Evolutionary conservation across 2,329 filamentous ascomycete species (phyloP).

Genomic region (Fusarium sp.): DNA sequence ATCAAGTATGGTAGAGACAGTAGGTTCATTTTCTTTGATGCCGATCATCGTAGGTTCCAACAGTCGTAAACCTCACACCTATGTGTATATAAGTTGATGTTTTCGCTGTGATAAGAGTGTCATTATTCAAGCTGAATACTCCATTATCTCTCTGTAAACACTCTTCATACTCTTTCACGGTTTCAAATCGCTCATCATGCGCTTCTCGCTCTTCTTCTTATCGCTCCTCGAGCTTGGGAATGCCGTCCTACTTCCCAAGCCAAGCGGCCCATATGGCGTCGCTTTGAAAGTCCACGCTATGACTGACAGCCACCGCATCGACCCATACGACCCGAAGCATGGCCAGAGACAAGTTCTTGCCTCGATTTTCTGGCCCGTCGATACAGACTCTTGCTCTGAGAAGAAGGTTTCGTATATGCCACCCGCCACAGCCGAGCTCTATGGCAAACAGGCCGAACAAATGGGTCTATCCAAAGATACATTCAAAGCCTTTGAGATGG

Average conservation of each 20-base stretch:
- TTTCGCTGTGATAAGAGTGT: background rate
- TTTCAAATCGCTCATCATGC: slow-evolving; percentile 31
- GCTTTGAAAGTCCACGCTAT: slow-evolving; percentile 46
- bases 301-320: slow-evolving; percentile 52
- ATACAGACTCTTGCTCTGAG: slow-evolving; percentile 40
- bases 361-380: slow-evolving; percentile 53
- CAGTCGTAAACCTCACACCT: background rate
- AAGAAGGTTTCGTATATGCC: slow-evolving; percentile 54
- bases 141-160: background rate
- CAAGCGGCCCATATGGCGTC: slow-evolving; percentile 52
- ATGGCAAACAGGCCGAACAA: slow-evolving; percentile 47
- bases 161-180: background rate
- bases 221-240: slow-evolving; percentile 32
- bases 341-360: slow-evolving; percentile 49
- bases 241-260: slow-evolving; percentile 49
- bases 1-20: background rate
- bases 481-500: slow-evolving; percentile 48
- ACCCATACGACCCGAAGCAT: slow-evolving; percentile 49
- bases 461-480: slow-evolving; percentile 53
- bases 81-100: slow-evolving; percentile 6
- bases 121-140: background rate
- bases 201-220: slow-evolving; percentile 24
- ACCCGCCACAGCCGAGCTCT: slow-evolving; percentile 49
- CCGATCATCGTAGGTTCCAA: background rate
- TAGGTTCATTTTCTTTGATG: background rate